Base-by-base conservation (phyloP, 805 yeast species). In the Scheffersomyces stipitis region DNA sequence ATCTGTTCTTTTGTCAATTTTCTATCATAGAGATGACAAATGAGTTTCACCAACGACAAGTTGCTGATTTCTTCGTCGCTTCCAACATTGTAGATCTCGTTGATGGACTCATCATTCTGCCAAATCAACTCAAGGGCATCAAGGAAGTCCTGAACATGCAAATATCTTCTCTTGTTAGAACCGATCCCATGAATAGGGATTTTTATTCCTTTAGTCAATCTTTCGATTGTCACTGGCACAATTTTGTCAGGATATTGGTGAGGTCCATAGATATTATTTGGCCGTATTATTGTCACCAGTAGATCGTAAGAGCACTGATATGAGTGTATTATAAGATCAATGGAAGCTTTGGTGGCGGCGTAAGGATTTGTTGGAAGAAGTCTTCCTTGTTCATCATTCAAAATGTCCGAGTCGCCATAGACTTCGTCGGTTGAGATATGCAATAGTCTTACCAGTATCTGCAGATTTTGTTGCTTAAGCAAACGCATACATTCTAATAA, bases 351-450 rank as follows among this genome's bases (percentile, higher is more conserved):
- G 9, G 80, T 60, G 0, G 81, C 81, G 4, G 81, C 62, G 40
- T 77, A 77, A 3, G 82, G 82, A 41, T 75, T 76, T 0, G 82
- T 70, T 1, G 83, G 83, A 9, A 56, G 49, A n/a, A 78, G 48
- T 0, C 45, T 42, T 4, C 67, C 54, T 0, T 48, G 23, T 46
- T 76, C 81, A 28, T 55, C 55, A 1, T 56, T 60, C 5, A 38
- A 42, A 4, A 38, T 46, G 0, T 31, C 41, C 1, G 30, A 31
- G 40, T 76, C 80, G 1, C 83, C 83, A 43, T 77, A 77, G 0
- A 78, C 82, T 44, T 77, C 83, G 48, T 77, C 83, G 0, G 83
- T 78, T 7, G 82, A 77, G 30, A 77, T 60, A 46, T 77, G 80
- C 4, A 76, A 33, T 28, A 74, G 59, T 10, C 48, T 36, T 6